Conservation (phyloP, 805 yeast species). For the Monosporozyma aerobia region DNA sequence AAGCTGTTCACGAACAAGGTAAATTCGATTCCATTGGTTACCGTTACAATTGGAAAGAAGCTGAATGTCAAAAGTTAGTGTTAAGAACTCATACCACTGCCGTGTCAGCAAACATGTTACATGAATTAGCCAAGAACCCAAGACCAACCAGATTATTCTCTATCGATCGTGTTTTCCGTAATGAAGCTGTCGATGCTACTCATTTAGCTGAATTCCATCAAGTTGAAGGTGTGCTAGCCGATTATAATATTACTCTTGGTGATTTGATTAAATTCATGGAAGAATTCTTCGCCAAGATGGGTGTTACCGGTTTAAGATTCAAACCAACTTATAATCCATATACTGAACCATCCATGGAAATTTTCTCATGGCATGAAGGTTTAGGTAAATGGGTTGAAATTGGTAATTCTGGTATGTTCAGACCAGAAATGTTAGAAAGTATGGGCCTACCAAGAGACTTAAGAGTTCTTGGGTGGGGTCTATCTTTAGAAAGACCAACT, state of each 20-base stretch:
- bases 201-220: constrained; percentile 99
- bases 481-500: constrained; percentile 95
- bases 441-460: constrained; percentile 95
- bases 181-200: constrained; percentile 98
- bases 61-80: constrained; percentile 84
- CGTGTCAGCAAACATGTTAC: constrained; percentile 79
- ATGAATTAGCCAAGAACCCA: constrained; percentile 79
- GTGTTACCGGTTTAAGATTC: constrained; percentile 89
- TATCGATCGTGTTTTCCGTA: constrained; percentile 97
- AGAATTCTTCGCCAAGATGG: constrained; percentile 93
- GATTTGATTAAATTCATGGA: constrained; percentile 98
- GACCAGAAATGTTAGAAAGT: constrained; percentile 98
- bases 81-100: constrained; percentile 98
- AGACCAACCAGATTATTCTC: constrained; percentile 87
- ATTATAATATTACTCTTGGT: constrained; percentile 88
- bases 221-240: constrained; percentile 98
- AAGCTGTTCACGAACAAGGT: constrained; percentile 80
- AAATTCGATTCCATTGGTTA: constrained; percentile 93
- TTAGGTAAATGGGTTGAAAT: constrained; percentile 97
- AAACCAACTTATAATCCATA: constrained; percentile 99
- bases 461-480: constrained; percentile 96
- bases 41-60: constrained; percentile 94
- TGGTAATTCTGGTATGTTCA: constrained; percentile 98
- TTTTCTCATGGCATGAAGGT: constrained; percentile 93
- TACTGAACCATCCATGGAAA: constrained; percentile 98